A percentile compares a stretch with the other conserved stretches of the same genome.
Evolutionary conservation across 345 rosid species (phyloP).

Genomic region (Anacardium occidentale): DNA sequence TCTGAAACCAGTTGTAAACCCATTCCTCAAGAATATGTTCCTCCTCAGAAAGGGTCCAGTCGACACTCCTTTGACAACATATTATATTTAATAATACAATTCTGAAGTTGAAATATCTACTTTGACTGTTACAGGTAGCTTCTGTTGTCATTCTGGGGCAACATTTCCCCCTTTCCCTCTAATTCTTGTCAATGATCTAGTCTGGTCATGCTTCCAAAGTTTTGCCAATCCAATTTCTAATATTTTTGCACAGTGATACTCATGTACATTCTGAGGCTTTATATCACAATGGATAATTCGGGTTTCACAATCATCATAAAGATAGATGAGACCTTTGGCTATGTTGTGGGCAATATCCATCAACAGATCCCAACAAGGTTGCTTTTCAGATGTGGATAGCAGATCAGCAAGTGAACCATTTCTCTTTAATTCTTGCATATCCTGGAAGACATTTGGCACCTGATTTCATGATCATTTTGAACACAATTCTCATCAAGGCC

Average conservation of each 20-base stretch:
- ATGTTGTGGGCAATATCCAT: background rate
- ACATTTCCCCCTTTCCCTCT: constrained; percentile 31
- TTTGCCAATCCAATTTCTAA: constrained; percentile 36
- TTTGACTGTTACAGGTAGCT: constrained; percentile 29
- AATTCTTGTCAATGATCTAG: constrained; percentile 24
- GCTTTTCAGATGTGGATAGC: background rate
- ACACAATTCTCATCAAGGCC: background rate
- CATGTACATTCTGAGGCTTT: constrained; percentile 4
- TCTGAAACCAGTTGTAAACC: constrained; percentile 23
- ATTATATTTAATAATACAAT: constrained; percentile 29
- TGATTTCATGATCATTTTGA: background rate
- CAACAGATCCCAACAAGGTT: background rate
- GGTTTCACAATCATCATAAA: background rate
- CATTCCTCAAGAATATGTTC: constrained; percentile 27
- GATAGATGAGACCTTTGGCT: background rate
- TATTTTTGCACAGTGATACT: constrained; percentile 22
- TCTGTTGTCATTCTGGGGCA: constrained; percentile 35
- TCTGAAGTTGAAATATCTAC: constrained; percentile 40
- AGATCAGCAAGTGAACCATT: background rate
- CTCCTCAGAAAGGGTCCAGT: background rate
- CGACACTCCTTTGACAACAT: constrained; percentile 19
- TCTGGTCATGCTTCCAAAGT: constrained; percentile 32
- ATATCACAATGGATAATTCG: background rate
- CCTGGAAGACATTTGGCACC: constrained; percentile 25
- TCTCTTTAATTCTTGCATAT: background rate